Conservation (phyloP, 768 basidiomycete species). For the Tylopilus rubrobrunneus region DNA sequence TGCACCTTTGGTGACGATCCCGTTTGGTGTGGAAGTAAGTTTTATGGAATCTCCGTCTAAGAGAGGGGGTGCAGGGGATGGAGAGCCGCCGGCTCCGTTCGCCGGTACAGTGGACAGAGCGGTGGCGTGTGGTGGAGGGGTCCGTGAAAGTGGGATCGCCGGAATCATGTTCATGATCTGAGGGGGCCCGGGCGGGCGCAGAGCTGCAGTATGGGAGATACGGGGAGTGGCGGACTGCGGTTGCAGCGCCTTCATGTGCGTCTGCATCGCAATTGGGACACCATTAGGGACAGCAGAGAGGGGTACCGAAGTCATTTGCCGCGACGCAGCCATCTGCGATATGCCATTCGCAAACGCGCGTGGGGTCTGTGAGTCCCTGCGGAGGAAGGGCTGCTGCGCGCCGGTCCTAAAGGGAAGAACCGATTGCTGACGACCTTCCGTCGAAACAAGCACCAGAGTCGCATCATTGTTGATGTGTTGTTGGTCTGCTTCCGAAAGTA, state of each 20-base stretch:
- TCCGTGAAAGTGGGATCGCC: conserved; percentile 26
- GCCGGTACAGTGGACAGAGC: conserved; percentile 18
- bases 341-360: conserved; percentile 24
- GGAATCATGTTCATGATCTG: conserved; percentile 36
- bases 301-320: conserved; percentile 19
- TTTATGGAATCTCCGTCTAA: conserved; percentile 41
- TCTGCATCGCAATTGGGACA: conserved; percentile 54
- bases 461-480: conserved; percentile 49
- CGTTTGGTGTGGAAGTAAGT: conserved; percentile 14
- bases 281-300: conserved; percentile 36
- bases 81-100: conserved; percentile 33
- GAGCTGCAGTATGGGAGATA: conserved; percentile 44
- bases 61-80: conserved; percentile 35
- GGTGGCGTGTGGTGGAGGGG: conserved; percentile 34
- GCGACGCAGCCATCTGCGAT: conserved; percentile 22
- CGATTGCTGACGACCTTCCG: conserved; percentile 49
- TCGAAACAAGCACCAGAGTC: conserved; percentile 37
- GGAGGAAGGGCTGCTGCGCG: conserved; percentile 26
- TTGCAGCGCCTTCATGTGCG: conserved; percentile 60
- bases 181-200: conserved; percentile 31
- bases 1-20: conserved; percentile 25
- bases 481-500: conserved; percentile 55
- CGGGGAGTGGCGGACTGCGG: conserved; percentile 50
- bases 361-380: conserved; percentile 24
- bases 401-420: conserved; percentile 46